phyloP scores from a whole-genome alignment of 345 rosid species.

The Bruguiera parviflora region DNA sequence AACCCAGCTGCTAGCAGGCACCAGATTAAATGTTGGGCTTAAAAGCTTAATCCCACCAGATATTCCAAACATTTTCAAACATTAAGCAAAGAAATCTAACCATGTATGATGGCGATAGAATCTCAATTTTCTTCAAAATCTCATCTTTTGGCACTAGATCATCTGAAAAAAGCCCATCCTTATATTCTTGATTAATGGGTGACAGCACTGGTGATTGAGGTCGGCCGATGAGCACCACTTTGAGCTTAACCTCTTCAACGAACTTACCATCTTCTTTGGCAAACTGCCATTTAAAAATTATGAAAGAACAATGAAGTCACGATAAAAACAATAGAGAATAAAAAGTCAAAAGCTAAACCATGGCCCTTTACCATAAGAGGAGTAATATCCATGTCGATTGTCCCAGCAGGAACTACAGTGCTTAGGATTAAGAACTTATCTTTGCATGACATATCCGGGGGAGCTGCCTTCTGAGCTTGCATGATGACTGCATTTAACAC shows the following conservation, averaged over 20 bases:
- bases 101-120: conserved; percentile 31
- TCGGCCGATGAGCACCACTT: conserved; percentile 62
- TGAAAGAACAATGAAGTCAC: too few species aligned
- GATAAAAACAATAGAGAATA: conserved; percentile 6
- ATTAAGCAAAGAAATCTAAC: conserved; percentile 36
- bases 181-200: conserved; percentile 53
- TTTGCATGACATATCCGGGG: conserved; percentile 75
- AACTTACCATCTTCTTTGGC: conserved; percentile 53
- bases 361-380: conserved; percentile 48
- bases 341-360: conserved; percentile 10
- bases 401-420: conserved; percentile 56
- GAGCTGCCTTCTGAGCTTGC: conserved; percentile 77
- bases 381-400: conserved; percentile 71
- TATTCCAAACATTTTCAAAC: conserved; percentile 1
- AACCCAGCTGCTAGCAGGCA: not conserved
- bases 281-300: conserved; percentile 46
- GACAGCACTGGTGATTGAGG: conserved; percentile 62
- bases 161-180: conserved; percentile 44
- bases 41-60: not conserved
- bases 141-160: conserved; percentile 48
- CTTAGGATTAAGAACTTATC: conserved; percentile 97
- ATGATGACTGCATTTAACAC: conserved; percentile 62
- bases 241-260: conserved; percentile 84
- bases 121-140: conserved; percentile 38
- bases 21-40: not conserved